A percentile compares a stretch with the other conserved stretches of the same genome.
Conservation (phyloP, 768 basidiomycete genomes). For the Tulasnella sp. region DNA sequence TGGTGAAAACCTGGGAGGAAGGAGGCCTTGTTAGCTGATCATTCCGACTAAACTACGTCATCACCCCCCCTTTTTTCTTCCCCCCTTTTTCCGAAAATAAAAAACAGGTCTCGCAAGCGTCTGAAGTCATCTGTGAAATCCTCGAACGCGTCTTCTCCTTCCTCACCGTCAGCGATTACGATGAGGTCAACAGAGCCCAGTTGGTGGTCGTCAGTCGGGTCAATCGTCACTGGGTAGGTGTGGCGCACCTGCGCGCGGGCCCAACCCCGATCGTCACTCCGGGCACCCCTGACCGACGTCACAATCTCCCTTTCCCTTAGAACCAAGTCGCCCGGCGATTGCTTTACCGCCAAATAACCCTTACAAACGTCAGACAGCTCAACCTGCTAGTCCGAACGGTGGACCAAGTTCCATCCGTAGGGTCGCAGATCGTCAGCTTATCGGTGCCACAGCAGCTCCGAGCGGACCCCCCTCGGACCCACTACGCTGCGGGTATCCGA, state of each 20-base stretch:
- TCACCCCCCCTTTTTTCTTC: neutral
- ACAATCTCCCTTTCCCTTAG: neutral
- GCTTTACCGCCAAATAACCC: constrained; percentile 18
- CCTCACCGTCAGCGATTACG: constrained; percentile 2
- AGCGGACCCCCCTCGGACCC: constrained; percentile 8
- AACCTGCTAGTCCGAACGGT: constrained; percentile 15
- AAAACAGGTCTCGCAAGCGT: constrained; percentile 19
- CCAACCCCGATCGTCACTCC: neutral
- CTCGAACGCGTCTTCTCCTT: constrained; percentile 19
- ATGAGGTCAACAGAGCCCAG: neutral
- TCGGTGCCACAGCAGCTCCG: neutral
- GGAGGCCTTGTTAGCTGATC: neutral
- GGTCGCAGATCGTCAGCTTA: neutral
- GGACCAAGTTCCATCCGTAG: neutral
- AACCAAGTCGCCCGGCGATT: constrained; percentile 21
- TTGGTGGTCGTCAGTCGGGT: constrained; percentile 10
- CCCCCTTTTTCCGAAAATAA: too few relatives aligned
- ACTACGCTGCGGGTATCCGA: neutral
- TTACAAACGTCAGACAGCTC: constrained; percentile 15
- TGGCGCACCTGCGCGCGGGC: too few relatives aligned
- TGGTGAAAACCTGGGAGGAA: neutral
- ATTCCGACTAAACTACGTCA: neutral
- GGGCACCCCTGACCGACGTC: neutral
- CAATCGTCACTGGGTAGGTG: constrained; percentile 27
- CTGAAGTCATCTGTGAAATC: constrained; percentile 22